Conservation (phyloP, 2,329 filamentous ascomycete species). For the Claviceps maximensis region DNA sequence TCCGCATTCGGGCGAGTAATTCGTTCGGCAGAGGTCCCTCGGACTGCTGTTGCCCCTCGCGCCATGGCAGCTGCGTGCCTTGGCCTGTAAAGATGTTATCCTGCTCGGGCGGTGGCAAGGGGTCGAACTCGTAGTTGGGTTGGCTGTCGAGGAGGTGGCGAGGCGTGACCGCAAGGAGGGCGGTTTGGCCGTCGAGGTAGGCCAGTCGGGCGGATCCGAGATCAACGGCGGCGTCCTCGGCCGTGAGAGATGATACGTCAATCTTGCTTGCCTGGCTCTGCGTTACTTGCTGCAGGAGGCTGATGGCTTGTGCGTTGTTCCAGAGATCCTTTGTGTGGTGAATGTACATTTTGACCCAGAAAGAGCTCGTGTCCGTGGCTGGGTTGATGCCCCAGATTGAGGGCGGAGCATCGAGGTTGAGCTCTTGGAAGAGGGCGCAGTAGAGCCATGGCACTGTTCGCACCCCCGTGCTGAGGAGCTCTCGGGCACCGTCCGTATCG, state of each 20-base stretch:
- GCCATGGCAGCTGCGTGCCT: conserved; percentile 31
- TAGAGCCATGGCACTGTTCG: conserved; percentile 73
- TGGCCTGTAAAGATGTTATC: conserved; percentile 37
- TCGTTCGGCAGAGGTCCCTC: conserved; percentile 2
- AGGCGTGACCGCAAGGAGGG: conserved; percentile 58
- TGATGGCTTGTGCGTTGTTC: conserved; percentile 61
- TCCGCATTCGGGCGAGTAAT: conserved; percentile 16
- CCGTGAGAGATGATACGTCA: conserved; percentile 24
- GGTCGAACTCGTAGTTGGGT: conserved; percentile 67
- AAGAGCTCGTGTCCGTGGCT: conserved; percentile 44
- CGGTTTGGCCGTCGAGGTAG: conserved; percentile 61
- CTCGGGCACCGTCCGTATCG: conserved; percentile 50
- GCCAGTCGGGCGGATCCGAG: conserved; percentile 58
- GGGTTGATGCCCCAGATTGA: conserved; percentile 70
- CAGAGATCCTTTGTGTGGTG: conserved; percentile 69
- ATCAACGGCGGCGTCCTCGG: conserved; percentile 25
- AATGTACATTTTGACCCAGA: conserved; percentile 66
- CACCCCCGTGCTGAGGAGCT: conserved; percentile 54
- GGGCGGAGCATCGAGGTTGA: conserved; percentile 66
- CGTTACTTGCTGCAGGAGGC: conserved; percentile 57
- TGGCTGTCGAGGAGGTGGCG: conserved; percentile 46
- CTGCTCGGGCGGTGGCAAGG: conserved; percentile 54
- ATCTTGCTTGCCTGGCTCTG: conserved; percentile 35
- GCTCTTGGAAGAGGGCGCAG: conserved; percentile 62
- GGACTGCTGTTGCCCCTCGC: conserved; percentile 9